Evolutionary conservation across 495 filamentous ascomycete genomes (phyloP), one percentile per base, ranked within the genome.

Genomic region (Neohortaea acidophila): DNA sequence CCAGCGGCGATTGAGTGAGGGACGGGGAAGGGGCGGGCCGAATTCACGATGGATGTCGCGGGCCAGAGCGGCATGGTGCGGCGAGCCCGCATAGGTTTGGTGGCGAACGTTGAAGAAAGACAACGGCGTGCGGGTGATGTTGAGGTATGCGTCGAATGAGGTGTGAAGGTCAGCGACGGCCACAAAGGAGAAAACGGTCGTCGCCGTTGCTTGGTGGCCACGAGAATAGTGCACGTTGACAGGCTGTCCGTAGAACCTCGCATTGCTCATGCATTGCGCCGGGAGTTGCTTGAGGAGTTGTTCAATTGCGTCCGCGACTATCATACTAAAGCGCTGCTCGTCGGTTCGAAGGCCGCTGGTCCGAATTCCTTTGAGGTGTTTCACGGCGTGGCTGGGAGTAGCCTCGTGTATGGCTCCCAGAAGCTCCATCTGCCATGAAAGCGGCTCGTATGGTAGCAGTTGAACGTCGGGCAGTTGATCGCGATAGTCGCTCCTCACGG

Each of bases 391-490:
- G 8, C 30, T n/a, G 1, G 47, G 18, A 12, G 19, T 17, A 55
- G 70, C 61, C 18, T 72, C 71, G 18, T 82, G 66, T 54, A 81
- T 59, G 12, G 58, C 62, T 30, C 49, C 35, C 24, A 65, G 36
- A 24, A 59, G 53, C 0, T 73, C 66, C 4, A 70, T 44, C 27
- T 87, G 76, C 48, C 67, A 64, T 8, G 60, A 51, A 18, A 70
- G 62, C 6, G 91, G 64, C 8, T 63, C 63, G 22, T 67, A 64
- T 1, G 72, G 51, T 0, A 67, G 59, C 33, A 91, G 46, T 21
- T 68, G 67, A 17, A 75, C 59, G 11, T 71, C 72, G 3, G 84
- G 85, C 1, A 94, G 59, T 21, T 75, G 67, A 44, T 79, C 78
- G 11, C 67, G 69, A 11, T 67, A 63, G 29, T 70, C 65, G 41